Conservation (phyloP, 495 filamentous ascomycete genomes). For the Sabuloglossum arenarium region DNA sequence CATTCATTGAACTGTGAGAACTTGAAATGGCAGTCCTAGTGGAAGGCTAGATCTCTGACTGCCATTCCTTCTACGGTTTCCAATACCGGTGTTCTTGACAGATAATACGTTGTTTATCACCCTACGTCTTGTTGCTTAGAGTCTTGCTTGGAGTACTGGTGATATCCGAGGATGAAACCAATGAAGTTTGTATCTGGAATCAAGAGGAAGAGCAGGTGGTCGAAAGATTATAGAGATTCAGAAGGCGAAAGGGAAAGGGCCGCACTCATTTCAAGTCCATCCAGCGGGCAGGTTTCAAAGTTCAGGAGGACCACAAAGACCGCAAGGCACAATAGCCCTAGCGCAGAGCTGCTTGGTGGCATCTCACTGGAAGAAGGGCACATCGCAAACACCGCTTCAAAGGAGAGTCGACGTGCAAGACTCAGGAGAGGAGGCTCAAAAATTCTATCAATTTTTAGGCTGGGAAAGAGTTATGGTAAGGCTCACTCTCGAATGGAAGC, state of each 20-base stretch:
- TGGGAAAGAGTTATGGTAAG: slow-evolving; percentile 13
- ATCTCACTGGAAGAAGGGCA: slow-evolving; percentile 4
- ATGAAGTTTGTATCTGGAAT: not conserved
- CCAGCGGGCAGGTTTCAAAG: not conserved
- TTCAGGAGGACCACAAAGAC: not conserved
- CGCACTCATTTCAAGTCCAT: not conserved
- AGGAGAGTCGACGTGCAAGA: slow-evolving; percentile 11
- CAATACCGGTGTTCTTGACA: not conserved
- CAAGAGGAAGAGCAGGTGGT: not conserved
- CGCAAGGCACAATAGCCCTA: not conserved
- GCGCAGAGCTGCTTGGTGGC: not conserved
- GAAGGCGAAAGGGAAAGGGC: not conserved
- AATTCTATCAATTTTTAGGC: slow-evolving; percentile 19
- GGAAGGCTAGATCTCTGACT: not conserved
- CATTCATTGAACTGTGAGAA: not conserved
- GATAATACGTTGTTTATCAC: not conserved
- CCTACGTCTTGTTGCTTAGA: not conserved
- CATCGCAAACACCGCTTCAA: slow-evolving; percentile 4
- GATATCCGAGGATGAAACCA: not conserved
- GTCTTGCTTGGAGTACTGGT: not conserved
- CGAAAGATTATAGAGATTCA: not conserved
- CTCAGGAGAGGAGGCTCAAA: slow-evolving; percentile 16
- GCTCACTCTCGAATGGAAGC: not conserved
- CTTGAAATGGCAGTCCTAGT: not conserved
- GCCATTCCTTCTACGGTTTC: not conserved